Conservation (phyloP, 331 rosid genomes). For the Prunus yedoensis region DNA sequence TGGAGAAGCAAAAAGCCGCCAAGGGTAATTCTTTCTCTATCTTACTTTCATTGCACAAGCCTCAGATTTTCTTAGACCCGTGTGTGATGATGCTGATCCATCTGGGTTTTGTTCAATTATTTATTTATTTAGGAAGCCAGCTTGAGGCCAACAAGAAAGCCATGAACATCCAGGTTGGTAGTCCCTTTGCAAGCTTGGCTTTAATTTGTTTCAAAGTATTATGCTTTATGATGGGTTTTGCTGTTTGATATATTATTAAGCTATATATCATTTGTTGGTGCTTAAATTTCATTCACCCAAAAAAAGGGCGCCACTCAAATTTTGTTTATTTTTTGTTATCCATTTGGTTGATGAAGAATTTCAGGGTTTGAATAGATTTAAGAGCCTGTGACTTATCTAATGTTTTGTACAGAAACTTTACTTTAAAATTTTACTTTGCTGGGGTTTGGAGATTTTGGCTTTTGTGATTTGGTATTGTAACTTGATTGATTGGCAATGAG, state of each 20-base stretch:
- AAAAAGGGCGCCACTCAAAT: background rate
- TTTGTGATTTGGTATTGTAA: background rate
- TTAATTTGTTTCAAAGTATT: background rate
- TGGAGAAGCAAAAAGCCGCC: conserved; percentile 53
- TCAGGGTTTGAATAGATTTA: background rate
- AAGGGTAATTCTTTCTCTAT: conserved; percentile 37
- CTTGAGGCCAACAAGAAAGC: conserved; percentile 73
- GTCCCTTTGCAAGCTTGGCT: background rate
- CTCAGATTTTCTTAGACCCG: background rate
- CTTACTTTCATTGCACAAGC: background rate
- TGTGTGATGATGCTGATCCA: background rate
- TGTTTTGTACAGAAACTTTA: background rate
- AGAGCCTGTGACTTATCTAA: background rate
- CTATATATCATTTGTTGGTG: background rate
- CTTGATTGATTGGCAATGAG: background rate
- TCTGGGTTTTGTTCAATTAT: background rate
- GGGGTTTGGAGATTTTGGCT: background rate
- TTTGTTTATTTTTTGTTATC: background rate
- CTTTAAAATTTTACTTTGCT: background rate
- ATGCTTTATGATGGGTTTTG: background rate
- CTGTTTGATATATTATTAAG: background rate
- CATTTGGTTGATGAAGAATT: background rate
- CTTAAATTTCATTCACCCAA: background rate
- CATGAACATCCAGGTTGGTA: conserved; percentile 62
- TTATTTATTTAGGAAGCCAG: conserved; percentile 59